Evolutionary conservation across 1,284 basidiomycete genomes (phyloP).

Genomic region (Pseudozyma hubeiensis): DNA sequence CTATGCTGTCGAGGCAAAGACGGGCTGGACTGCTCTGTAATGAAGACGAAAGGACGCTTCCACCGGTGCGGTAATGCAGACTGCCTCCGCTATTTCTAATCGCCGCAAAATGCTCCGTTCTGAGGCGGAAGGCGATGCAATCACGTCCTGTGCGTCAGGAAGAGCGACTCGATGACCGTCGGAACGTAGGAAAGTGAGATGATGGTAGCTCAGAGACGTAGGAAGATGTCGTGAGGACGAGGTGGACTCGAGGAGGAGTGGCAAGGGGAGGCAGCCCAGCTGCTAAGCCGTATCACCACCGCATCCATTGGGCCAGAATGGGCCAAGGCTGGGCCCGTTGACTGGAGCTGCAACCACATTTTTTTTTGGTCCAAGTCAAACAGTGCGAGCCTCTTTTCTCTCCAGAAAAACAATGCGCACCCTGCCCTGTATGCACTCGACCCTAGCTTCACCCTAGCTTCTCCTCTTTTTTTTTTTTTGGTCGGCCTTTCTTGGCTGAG

Average conservation of each 20-base stretch:
- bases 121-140: neutral
- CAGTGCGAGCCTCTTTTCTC: neutral
- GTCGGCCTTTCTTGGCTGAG: no score
- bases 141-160: neutral
- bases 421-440: neutral
- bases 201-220: neutral
- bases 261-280: neutral
- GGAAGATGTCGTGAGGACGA: neutral
- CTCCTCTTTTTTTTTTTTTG: no score
- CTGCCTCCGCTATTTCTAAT: no score
- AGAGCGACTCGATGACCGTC: neutral
- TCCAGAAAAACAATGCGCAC: neutral
- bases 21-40: neutral
- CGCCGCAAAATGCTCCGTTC: no score
- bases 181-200: neutral
- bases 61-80: neutral
- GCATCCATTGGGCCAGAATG: neutral
- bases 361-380: constrained; percentile 1
- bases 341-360: neutral
- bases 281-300: neutral
- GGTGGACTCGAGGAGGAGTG: neutral
- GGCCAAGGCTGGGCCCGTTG: constrained; percentile 1
- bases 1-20: neutral
- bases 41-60: neutral
- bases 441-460: neutral